Conservation (phyloP, 768 basidiomycete species). For the Zangia roseola region DNA sequence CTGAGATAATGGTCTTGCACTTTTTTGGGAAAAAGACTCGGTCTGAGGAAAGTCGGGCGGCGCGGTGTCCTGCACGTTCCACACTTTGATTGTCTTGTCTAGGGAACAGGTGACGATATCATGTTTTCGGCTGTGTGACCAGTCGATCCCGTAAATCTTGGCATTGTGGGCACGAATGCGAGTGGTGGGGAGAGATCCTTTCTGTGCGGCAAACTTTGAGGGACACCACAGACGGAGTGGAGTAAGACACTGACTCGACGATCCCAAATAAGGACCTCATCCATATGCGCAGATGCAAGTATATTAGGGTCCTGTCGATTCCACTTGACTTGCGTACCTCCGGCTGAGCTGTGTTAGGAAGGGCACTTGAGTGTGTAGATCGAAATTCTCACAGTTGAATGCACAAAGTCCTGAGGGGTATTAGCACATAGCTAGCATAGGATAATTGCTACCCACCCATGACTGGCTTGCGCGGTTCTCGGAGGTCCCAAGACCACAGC, state of each 20-base stretch:
- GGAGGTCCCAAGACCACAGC: slow-evolving; percentile 92
- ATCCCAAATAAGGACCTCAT: slow-evolving; percentile 93
- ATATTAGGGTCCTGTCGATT: slow-evolving; percentile 84
- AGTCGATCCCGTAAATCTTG: slow-evolving; percentile 97
- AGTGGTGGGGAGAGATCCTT: slow-evolving; percentile 81
- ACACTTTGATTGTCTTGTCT: slow-evolving; percentile 90
- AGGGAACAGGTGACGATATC: slow-evolving; percentile 93
- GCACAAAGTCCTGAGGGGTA: slow-evolving; percentile 48
- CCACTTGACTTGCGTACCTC: slow-evolving; percentile 97
- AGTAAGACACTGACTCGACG: slow-evolving; percentile 58
- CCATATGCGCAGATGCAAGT: slow-evolving; percentile 86
- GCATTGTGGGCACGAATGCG: slow-evolving; percentile 80
- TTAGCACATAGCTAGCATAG: neutral
- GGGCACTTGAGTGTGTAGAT: neutral
- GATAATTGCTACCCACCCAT: slow-evolving; percentile 43
- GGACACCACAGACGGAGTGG: neutral
- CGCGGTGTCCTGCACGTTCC: slow-evolving; percentile 44
- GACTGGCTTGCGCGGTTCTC: slow-evolving; percentile 65
- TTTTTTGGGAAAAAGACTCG: slow-evolving; percentile 9
- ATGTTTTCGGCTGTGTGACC: slow-evolving; percentile 72
- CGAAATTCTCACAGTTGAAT: slow-evolving; percentile 46
- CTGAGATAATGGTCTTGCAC: slow-evolving; percentile 16
- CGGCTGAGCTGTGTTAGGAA: slow-evolving; percentile 44
- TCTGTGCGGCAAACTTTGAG: slow-evolving; percentile 42
- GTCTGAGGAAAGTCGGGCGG: slow-evolving; percentile 14